Percentiles rank a stretch among this genome's conserved stretches.
Evolutionary conservation across 75 land plant species (phyloP).

Genomic region (Isoetes taiwanensis): DNA sequence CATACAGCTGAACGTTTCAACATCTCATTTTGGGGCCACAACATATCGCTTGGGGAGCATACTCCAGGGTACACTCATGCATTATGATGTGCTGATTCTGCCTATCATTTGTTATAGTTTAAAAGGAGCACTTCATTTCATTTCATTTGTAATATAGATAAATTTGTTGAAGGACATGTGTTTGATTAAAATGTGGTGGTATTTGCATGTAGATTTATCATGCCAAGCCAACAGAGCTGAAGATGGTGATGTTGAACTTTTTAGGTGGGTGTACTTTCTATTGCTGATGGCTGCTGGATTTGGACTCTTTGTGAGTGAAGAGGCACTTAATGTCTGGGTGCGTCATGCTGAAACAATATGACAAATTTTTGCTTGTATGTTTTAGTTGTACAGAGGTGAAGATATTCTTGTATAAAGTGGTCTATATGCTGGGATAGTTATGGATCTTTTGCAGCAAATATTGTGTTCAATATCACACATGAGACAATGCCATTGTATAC

Average conservation of each 20-base stretch:
- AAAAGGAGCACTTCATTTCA: not conserved
- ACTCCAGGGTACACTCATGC: slow-evolving; percentile 16
- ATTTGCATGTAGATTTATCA: not conserved
- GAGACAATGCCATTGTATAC: too few species aligned
- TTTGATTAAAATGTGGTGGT: not conserved
- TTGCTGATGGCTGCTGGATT: slow-evolving; percentile 88
- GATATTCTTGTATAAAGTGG: too few species aligned
- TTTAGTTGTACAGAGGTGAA: not conserved
- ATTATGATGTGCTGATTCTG: not conserved
- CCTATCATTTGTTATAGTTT: not conserved
- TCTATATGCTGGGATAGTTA: too few species aligned
- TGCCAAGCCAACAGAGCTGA: not conserved
- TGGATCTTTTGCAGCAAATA: too few species aligned
- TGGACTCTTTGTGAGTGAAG: slow-evolving; percentile 83
- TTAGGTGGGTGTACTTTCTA: slow-evolving; percentile 78
- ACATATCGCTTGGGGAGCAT: slow-evolving; percentile 10
- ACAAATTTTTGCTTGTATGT: not conserved
- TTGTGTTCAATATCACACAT: too few species aligned
- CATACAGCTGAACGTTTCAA: not conserved
- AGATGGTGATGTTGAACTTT: too few species aligned
- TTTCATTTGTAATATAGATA: too few species aligned
- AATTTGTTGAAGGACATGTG: not conserved
- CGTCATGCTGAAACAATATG: slow-evolving; percentile 24
- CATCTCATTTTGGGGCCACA: slow-evolving; percentile 2
- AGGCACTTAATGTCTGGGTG: slow-evolving; percentile 86